Base-by-base conservation (phyloP, 257 asterid species). In the Nicotiana obtusifolia region DNA sequence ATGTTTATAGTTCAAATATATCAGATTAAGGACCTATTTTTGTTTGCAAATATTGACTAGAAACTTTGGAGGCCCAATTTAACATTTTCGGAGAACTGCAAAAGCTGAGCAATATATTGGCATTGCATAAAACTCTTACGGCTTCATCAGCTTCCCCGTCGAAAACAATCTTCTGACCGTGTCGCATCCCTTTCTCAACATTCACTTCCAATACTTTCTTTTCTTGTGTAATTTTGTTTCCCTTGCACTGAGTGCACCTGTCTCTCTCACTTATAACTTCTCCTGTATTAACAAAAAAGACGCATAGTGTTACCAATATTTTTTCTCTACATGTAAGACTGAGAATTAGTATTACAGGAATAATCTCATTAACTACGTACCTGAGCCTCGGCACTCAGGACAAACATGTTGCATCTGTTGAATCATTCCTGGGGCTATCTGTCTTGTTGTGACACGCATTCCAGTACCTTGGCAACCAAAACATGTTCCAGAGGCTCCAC, bases 401-500 rank as follows among this genome's bases (percentile, higher is more conserved):
- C 94, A 91, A 66, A 82, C 56, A 64, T 87, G 90, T 60, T 86
- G 94, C 88, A 86, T 82, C 73, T 83, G 88, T 68, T 87, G 91
- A 79, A 89, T 69, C 90, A 89, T 87, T 57, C 91, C 90, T 19
- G 85, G 88, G 49, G 85, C 90, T 59, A 86, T 69, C 41, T 59
- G 88, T 28, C 88, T 82, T 52, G 54, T 82, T 14, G 85, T 76
- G 7, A 71, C 73, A 85, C 85, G 84, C 81, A 81, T 84, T 61
- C 93, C 93, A 66, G 88, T 69, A 61, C 95, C 95, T 80, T 82
- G 89, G 80, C 94, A 91, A 35, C 88, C 93, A 64, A 59, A 79
- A 77, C 94, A 91, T 75, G 61, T 86, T 65, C 84, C 85, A 5
- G 86, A 81, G 31, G 69, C 83, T 73, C 89, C 90, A 88, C 90